Base-by-base conservation (phyloP, 2,329 filamentous ascomycete species). In the Aureobasidium uvarum region DNA sequence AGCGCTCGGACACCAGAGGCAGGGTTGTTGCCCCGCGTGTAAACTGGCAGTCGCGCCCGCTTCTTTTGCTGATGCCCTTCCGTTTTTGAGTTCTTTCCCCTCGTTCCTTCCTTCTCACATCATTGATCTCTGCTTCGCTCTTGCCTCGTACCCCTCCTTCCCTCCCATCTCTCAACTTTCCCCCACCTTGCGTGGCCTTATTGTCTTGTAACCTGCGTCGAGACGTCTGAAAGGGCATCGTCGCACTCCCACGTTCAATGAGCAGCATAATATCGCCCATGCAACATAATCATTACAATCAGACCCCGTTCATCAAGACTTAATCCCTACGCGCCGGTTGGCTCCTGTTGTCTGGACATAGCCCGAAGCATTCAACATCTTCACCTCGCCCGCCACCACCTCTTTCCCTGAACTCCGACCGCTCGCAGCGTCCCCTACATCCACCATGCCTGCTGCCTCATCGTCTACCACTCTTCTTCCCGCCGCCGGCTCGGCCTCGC, bases 361-460 rank as follows among this genome's bases (percentile, higher is more conserved):
- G 59, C 39, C 48, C 50, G 58, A 66, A 67, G 69, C 67, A 68
- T 69, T 60, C 64, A 66, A 68, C 65, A 64, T 66, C 67, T 70
- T 58, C 66, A 68, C 67, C 59, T 64, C 63, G 60, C 60, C 60
- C 63, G 60, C 60, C 60, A 63, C 39, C 48, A 64, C 54, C 6
- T 38, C 50, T 50, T 28, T 31, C 38, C 48, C 33, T 54, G 3
- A 20, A 33, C 18, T 20, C 58, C 33, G 36, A 36, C 48, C 48
- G 5, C 45, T 36, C n/a, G 23, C 33, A 36, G 33, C 33, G 33
- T 13, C 36, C 51, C 20, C 48, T 25, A 25, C 43, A 18, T 65
- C 43, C 31, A 62, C 68, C 63, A 91, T 91, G 88, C 87, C 89
- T 76, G 87, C 85, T 81, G 85, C 88, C 77, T 85, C 73, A 64